Evolutionary conservation across 768 basidiomycete genomes (phyloP), one percentile per base, ranked within the genome.

Genomic region (Tylopilus subfusipes): DNA sequence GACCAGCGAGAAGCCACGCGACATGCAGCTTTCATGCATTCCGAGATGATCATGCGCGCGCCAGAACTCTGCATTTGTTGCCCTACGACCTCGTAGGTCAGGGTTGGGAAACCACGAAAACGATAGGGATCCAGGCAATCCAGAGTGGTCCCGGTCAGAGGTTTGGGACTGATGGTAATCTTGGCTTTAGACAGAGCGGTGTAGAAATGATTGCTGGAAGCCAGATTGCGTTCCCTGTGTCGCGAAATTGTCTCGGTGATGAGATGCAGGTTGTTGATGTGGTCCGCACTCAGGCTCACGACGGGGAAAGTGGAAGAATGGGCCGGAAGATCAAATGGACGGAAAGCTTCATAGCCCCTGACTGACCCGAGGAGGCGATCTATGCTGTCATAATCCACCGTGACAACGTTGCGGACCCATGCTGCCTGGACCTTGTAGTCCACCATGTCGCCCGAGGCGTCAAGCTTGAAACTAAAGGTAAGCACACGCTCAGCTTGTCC

Each of bases 1-100:
- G 81, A 82, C 73, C 90, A 93, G 38, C 73, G 76, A 25, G 93
- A 95, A 1, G 88, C 86, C 1, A 85, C 76, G 2, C 86, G 82
- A 45, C 83, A 85, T 0, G 91, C 93, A 18, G 86, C 64, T 63
- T 93, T 88, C 86, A 94, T 94, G 62, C 79, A 76, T 69, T 97
- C 93, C 0, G 85, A 75, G 12, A 99, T 83, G 49, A 92, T 63
- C 44, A 67, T 61, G 39, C 81, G 78, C 18, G 87, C 59, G 24
- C 84, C 82, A 2, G 39, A 33, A 18, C 74, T 74, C 4, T 50
- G 4, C 16, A 60, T 58, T 9, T 60, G 59, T 18, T 56, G 43
- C 3, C 63, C 51, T 0, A 39, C 53, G 2, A 88, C 78, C 2
- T 54, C 57, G 64, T 86, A 90, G 6, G 58, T 61, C 19, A 80